Evolutionary conservation across 1,284 basidiomycete species (phyloP).

Genomic region (Pseudozyma sp.): DNA sequence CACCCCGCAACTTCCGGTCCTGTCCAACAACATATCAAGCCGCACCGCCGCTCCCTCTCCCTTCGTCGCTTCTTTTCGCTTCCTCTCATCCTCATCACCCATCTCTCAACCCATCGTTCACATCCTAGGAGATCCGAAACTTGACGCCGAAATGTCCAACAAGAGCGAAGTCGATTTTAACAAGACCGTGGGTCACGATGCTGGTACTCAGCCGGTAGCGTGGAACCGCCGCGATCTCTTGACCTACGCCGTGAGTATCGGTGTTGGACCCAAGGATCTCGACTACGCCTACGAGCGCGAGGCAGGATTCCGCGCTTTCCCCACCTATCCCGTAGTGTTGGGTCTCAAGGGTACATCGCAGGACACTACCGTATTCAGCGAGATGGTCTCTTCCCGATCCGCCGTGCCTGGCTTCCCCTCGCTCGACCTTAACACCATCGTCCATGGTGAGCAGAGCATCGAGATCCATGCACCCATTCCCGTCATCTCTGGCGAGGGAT

Average conservation of each 20-base stretch:
- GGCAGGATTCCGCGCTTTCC: constrained; percentile 66
- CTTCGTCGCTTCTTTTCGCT: constrained; percentile 2
- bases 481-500: constrained; percentile 50
- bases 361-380: constrained; percentile 66
- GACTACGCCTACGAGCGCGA: constrained; percentile 66
- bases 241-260: constrained; percentile 66
- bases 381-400: constrained; percentile 48
- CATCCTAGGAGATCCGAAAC: constrained; percentile 19
- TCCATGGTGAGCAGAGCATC: constrained; percentile 70
- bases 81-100: constrained; percentile 5
- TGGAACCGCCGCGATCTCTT: constrained; percentile 69
- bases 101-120: constrained; percentile 29
- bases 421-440: constrained; percentile 68
- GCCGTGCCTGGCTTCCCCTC: constrained; percentile 55
- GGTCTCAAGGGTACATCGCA: constrained; percentile 57
- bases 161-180: constrained; percentile 54
- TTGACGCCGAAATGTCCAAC: constrained; percentile 16
- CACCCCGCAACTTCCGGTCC: constrained; percentile 25
- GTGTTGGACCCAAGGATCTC: constrained; percentile 65
- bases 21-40: neutral
- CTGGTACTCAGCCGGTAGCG: constrained; percentile 58
- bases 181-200: constrained; percentile 64
- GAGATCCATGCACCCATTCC: constrained; percentile 67
- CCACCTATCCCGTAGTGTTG: constrained; percentile 69
- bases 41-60: neutral